Evolutionary conservation across 2,329 filamentous ascomycete species (phyloP).

Genomic region (Aureobasidium sp.): DNA sequence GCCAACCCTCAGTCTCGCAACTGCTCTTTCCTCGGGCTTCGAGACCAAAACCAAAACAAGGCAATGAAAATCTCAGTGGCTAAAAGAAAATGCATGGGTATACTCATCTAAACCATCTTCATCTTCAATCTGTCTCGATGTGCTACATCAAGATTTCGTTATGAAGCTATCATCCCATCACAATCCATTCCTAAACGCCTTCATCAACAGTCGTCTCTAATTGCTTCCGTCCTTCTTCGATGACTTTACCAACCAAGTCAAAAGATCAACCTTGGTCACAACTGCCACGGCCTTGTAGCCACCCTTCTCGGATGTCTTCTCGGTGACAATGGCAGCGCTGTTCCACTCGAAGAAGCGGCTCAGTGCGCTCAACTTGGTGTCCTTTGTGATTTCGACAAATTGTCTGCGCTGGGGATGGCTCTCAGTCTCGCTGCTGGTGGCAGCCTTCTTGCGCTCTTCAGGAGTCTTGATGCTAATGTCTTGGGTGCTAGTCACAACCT

Average conservation of each 20-base stretch:
- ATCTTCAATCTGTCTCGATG: neutral
- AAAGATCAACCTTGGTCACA: constrained; percentile 91
- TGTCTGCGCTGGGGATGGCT: constrained; percentile 50
- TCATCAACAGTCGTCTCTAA: neutral
- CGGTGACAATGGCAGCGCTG: constrained; percentile 88
- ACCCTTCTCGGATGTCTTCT: constrained; percentile 55
- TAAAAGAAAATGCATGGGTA: constrained; percentile 11
- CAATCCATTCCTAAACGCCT: neutral
- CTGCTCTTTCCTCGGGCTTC: neutral
- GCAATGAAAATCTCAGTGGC: neutral
- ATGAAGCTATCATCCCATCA: neutral
- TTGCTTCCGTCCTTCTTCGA: constrained; percentile 25
- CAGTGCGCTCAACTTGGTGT: constrained; percentile 75
- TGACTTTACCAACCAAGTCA: constrained; percentile 82
- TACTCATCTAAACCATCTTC: constrained; percentile 5
- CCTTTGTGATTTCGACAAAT: constrained; percentile 90
- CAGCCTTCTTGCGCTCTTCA: constrained; percentile 28
- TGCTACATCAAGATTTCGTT: neutral
- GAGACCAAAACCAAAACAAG: neutral
- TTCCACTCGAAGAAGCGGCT: constrained; percentile 98
- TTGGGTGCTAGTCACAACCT: constrained; percentile 83
- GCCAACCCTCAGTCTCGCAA: neutral
- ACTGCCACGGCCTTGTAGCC: constrained; percentile 72
- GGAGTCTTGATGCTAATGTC: constrained; percentile 46
- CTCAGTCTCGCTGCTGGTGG: constrained; percentile 23